Evolutionary conservation across 2,329 filamentous ascomycete species (phyloP), one percentile per base, ranked within the genome.

Genomic region (Tolypocladium sp.): DNA sequence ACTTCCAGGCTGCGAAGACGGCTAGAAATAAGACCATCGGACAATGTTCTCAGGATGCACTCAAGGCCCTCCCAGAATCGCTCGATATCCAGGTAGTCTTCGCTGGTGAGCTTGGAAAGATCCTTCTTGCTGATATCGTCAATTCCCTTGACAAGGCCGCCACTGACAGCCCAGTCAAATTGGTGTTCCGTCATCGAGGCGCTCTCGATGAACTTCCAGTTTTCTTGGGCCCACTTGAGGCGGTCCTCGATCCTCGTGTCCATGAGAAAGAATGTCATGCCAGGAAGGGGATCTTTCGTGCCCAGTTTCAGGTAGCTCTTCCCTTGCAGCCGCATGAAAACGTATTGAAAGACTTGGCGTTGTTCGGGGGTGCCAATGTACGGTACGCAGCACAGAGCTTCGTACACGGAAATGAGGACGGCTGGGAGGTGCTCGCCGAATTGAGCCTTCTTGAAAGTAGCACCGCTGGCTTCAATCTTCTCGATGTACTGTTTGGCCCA

Each of bases 101-200:
- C 71, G 20, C 78, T 71, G 27, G 63, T 67, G 2, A 67, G 64
- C 22, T 69, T 65, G 1, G 62, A 58, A 22, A 70, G 59, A 52
- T 82, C 82, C 58, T 78, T 80, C 60, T 66, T 68, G 49, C 83
- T 82, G 2, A 88, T 85, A 35, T 82, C 79, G 56, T 81, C 76
- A 60, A 96, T 85, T 9, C 86, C 86, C 58, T 82, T 78, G 42
- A 86, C 76, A 22, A 97, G 78, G 40, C 87, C 86, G 61, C 90
- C 87, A 63, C 87, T 86, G 46, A 97, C 85, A 13, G 90, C 90
- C 88, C 90, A 95, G 51, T 96, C 90, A 69, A 96, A 97, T 63
- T 94, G 89, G 41, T 85, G 80, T 12, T 82, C 78, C 1, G 87
- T 85, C 56, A 95, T 81, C 25, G 76, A 74, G 33, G 80, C 77